Evolutionary conservation across 805 yeast genomes (phyloP).

Genomic region (Crinitomyces ghanaensis): DNA sequence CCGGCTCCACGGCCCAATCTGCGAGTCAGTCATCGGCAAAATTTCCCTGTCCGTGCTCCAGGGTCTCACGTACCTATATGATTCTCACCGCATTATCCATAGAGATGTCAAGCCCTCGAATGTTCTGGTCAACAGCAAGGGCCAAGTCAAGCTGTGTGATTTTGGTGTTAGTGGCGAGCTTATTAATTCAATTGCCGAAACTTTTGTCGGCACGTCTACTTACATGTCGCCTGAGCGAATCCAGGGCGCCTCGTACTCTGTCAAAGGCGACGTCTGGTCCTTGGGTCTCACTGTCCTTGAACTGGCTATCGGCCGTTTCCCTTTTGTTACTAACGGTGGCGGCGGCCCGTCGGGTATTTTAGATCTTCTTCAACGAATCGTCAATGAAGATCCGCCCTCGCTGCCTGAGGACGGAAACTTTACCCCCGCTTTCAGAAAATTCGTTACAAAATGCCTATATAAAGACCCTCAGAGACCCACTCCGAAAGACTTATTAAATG

Average conservation of each 20-base stretch:
- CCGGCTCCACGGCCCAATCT: slow-evolving; percentile 48
- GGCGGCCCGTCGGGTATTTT: slow-evolving; percentile 34
- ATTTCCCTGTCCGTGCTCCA: slow-evolving; percentile 65
- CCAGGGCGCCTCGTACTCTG: slow-evolving; percentile 85
- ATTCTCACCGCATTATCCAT: slow-evolving; percentile 79
- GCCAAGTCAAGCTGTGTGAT: slow-evolving; percentile 86
- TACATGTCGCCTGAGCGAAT: slow-evolving; percentile 98
- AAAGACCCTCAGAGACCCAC: slow-evolving; percentile 66
- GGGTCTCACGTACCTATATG: slow-evolving; percentile 74
- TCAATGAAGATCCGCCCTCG: slow-evolving; percentile 82
- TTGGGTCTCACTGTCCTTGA: slow-evolving; percentile 84
- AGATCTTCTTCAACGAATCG: slow-evolving; percentile 84
- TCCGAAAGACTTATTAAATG: slow-evolving; percentile 52
- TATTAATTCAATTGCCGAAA: slow-evolving; percentile 89
- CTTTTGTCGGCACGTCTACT: slow-evolving; percentile 95
- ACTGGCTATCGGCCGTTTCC: slow-evolving; percentile 73
- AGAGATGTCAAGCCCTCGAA: slow-evolving; percentile 95
- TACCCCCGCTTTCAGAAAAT: slow-evolving; percentile 44
- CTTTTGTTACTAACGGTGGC: slow-evolving; percentile 35
- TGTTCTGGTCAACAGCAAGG: slow-evolving; percentile 74
- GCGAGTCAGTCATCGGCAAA: slow-evolving; percentile 58
- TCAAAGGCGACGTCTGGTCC: slow-evolving; percentile 98
- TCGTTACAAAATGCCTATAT: slow-evolving; percentile 62
- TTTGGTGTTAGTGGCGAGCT: slow-evolving; percentile 93
- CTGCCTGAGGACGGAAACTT: slow-evolving; percentile 36